Percentiles rank a stretch among this genome's conserved stretches.
These are phyloP conservation scores for Aspergillus wentii DNA, from an alignment of 495 filamentous ascomycete species.

Conservation along the genomic window DNA sequence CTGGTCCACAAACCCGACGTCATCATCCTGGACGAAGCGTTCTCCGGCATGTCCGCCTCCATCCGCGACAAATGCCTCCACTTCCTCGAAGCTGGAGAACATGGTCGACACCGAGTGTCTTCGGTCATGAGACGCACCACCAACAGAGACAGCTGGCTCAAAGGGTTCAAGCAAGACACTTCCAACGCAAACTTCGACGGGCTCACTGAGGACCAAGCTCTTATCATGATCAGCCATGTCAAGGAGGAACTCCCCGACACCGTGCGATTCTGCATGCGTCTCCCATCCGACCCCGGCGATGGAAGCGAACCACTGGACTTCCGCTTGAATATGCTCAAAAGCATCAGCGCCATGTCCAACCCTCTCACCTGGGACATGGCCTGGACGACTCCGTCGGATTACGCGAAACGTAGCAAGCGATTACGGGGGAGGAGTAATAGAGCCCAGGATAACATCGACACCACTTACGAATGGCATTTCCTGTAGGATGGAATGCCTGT, in stretches of 20 bases:
- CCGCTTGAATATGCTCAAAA: conserved; percentile 25
- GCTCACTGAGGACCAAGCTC: conserved; percentile 62
- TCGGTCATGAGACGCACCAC: conserved; percentile 5
- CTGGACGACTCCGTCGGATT: conserved; percentile 22
- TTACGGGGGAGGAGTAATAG: not conserved
- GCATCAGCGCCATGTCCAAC: conserved; percentile 12
- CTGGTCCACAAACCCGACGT: conserved; percentile 80
- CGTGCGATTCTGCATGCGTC: conserved; percentile 73
- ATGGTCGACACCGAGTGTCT: not conserved
- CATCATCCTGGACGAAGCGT: conserved; percentile 88
- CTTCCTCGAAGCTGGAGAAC: conserved; percentile 64
- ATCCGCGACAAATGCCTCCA: conserved; percentile 79
- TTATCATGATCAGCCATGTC: conserved; percentile 86
- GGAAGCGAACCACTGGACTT: conserved; percentile 30
- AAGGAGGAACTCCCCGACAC: conserved; percentile 81
- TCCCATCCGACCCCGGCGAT: conserved; percentile 54
- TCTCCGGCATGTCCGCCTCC: conserved; percentile 79
- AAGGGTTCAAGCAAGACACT: conserved; percentile 2
- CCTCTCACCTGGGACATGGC: conserved; percentile 21
- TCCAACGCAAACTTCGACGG: conserved; percentile 14
- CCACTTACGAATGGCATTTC: no score
- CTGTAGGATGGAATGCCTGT: no score
- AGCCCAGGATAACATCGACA: no score
- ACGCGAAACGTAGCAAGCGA: conserved; percentile 6
- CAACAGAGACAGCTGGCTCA: conserved; percentile 5